Evolutionary conservation across 257 asterid genomes (phyloP), one percentile per base, ranked within the genome.

Genomic region (Penstemon davidsonii): DNA sequence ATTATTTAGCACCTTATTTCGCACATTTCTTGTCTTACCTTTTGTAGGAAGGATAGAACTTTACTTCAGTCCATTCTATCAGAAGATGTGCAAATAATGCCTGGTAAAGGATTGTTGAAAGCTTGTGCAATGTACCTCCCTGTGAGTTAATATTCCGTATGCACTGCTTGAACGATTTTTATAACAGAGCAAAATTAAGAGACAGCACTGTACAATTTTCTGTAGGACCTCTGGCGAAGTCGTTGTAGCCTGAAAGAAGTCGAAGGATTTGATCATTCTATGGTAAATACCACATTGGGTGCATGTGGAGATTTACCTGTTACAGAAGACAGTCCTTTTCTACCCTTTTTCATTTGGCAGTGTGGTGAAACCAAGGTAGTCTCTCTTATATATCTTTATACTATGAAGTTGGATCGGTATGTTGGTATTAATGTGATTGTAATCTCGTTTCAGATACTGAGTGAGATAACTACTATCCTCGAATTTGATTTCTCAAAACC

Each of bases 41-140:
- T 79, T 70, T 73, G 62, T 68, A 90, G 99, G 99, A 85, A 83
- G 77, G 91, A 90, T 51, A 80, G 96, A 78, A 88, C 92, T 45
- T 36, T 74, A 73, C 81, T 88, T 36, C 88, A 84, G 55, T 62
- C 92, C 41, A 5, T 88, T 71, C 87, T 93, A 43, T 85, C 97
- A 18, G 66, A 84, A 68, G 91, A 87, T 60, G 91, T 69, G 66
- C 55, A 60, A 56, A 71, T 88, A 72, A 67, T 90, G 86, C 99
- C 99, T 73, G 83, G 95, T 77, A 87, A 77, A 84, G 99, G 99
- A 62, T 83, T 88, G 75, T 60, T 93, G 71, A 93, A 69, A 85
- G 96, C 86, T 62, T 93, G 96, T 84, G 97, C 91, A 36, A 75
- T 93, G 86, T 81, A 73, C 73, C 90, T 90, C 75, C 97, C 99